These are phyloP conservation scores for Phoenix dactylifera DNA, from an alignment of 176 grass and related monocot species.

Conservation along the genomic window DNA sequence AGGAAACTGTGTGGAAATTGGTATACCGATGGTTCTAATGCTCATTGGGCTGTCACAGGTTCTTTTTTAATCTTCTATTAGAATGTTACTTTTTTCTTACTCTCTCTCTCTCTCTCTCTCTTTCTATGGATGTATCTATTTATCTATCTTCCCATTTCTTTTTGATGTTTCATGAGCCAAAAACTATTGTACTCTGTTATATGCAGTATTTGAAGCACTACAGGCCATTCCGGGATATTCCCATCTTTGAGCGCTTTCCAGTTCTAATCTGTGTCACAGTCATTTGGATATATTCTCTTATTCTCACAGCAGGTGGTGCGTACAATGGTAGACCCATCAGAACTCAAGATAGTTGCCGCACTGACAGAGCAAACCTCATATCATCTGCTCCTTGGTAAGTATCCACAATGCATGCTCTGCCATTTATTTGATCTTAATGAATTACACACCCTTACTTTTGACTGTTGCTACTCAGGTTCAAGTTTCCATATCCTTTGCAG, in stretches of 20 bases:
- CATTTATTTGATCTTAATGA: neutral
- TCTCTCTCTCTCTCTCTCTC: conserved; percentile 1
- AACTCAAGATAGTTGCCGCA: conserved; percentile 36
- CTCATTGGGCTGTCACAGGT: conserved; percentile 49
- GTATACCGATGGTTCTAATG: conserved; percentile 44
- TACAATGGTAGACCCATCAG: conserved; percentile 36
- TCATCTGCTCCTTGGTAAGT: conserved; percentile 49
- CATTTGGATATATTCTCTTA: conserved; percentile 45
- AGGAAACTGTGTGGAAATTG: conserved; percentile 47
- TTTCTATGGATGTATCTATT: too few species aligned
- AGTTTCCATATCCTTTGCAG: conserved; percentile 55
- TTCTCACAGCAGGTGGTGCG: conserved; percentile 39
- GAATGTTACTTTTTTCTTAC: conserved; percentile 10
- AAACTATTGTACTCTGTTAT: conserved; percentile 6
- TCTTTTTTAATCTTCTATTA: neutral
- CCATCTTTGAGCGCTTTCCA: conserved; percentile 44
- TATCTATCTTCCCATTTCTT: too few species aligned
- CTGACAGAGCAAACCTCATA: conserved; percentile 44
- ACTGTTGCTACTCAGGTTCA: conserved; percentile 32
- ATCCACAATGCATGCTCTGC: neutral
- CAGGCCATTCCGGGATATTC: conserved; percentile 37
- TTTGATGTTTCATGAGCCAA: too few species aligned
- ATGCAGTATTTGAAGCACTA: conserved; percentile 51
- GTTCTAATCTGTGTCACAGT: conserved; percentile 34
- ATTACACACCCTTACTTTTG: neutral